These are phyloP conservation scores for Hevea brasiliensis DNA, from an alignment of 345 rosid genomes.

Conservation along the genomic window DNA sequence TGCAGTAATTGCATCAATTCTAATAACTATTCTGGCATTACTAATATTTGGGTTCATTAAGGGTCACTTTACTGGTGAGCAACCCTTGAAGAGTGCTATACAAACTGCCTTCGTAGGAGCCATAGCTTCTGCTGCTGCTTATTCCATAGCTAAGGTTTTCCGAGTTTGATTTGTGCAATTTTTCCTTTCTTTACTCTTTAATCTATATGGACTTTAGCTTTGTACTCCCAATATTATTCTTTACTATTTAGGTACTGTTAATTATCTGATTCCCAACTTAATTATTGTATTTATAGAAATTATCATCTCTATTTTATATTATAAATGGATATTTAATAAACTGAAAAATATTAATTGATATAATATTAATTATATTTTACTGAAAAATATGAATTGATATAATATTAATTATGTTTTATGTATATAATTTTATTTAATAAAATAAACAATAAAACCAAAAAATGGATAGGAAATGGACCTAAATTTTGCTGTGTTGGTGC, in stretches of 20 bases:
- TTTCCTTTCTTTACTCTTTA: neutral
- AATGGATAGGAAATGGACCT: no score
- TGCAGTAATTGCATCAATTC: constrained; percentile 28
- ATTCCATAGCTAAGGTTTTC: constrained; percentile 30
- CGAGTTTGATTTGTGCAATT: constrained; percentile 10
- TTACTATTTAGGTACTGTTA: neutral
- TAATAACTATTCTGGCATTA: constrained; percentile 27
- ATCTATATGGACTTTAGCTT: neutral
- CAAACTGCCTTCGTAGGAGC: constrained; percentile 41
- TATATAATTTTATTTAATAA: no score
- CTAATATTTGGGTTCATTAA: constrained; percentile 31
- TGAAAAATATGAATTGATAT: no score
- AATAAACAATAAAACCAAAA: no score
- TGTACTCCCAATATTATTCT: no score
- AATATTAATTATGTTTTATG: no score
- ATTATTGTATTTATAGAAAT: no score
- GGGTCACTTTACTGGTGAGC: constrained; percentile 34
- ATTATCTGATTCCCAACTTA: neutral
- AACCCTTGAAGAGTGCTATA: constrained; percentile 37
- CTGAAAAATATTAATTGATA: no score
- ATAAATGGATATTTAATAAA: no score
- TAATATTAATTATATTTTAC: no score
- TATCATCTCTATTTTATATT: no score
- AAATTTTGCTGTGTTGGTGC: no score
- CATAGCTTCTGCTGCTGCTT: constrained; percentile 43